Conservation (phyloP, 495 filamentous ascomycete genomes). For the Talaromyces proteolyticus region DNA sequence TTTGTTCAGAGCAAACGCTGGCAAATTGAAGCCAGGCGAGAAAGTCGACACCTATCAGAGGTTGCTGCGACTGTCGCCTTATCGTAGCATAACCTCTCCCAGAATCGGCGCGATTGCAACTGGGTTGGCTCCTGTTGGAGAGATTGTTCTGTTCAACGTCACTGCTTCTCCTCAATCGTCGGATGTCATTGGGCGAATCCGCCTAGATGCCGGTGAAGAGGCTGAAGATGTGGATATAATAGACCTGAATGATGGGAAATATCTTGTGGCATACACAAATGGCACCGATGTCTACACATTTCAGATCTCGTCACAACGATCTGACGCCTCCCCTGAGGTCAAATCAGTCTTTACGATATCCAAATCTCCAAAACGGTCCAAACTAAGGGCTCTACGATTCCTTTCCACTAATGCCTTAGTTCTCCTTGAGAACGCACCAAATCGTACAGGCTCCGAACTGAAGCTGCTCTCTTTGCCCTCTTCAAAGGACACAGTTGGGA, state of each 20-base stretch:
- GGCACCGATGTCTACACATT: slow-evolving; percentile 61
- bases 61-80: slow-evolving; percentile 65
- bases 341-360: slow-evolving; percentile 55
- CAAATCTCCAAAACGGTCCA: slow-evolving; percentile 35
- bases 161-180: slow-evolving; percentile 45
- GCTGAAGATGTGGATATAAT: slow-evolving; percentile 77
- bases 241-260: slow-evolving; percentile 49
- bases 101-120: slow-evolving; percentile 71
- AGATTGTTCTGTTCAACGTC: slow-evolving; percentile 78
- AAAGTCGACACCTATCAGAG: slow-evolving; percentile 73
- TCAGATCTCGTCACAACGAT: slow-evolving; percentile 28
- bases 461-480: slow-evolving; percentile 50
- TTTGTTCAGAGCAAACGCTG: slow-evolving; percentile 53
- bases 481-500: slow-evolving; percentile 6
- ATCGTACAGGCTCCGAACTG: slow-evolving; percentile 61
- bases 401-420: slow-evolving; percentile 50
- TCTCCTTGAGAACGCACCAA: slow-evolving; percentile 46
- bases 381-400: slow-evolving; percentile 68
- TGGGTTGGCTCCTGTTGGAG: slow-evolving; percentile 60
- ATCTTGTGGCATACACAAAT: slow-evolving; percentile 74
- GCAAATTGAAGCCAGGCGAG: slow-evolving; percentile 20
- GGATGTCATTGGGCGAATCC: slow-evolving; percentile 62
- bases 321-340: slow-evolving; percentile 48
- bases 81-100: slow-evolving; percentile 34
- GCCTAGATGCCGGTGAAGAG: slow-evolving; percentile 57